A percentile compares a stretch with the other conserved stretches of the same genome.
phyloP scores from a whole-genome alignment of 768 basidiomycete genomes.

The Amanita polypyramis region DNA sequence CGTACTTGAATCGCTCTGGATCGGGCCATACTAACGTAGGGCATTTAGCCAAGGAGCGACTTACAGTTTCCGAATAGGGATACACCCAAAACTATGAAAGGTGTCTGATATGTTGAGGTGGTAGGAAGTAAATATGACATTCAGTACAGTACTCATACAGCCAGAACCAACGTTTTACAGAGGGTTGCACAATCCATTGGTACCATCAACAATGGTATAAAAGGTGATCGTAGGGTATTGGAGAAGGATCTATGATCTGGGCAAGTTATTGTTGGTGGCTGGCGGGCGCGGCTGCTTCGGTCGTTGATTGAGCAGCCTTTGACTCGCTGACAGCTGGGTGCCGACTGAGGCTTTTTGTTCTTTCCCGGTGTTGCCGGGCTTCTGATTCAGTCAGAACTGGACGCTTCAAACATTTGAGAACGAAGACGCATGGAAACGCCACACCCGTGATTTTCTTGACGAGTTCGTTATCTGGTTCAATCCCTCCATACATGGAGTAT shows the following conservation, averaged over 20 bases:
- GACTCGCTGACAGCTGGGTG: background rate
- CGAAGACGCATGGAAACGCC: conserved; percentile 47
- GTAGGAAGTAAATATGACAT: background rate
- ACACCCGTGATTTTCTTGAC: conserved; percentile 36
- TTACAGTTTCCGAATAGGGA: too few species aligned
- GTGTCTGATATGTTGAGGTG: too few species aligned
- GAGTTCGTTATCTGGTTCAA: conserved; percentile 33
- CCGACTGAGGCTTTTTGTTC: conserved; percentile 13
- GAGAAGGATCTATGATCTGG: too few species aligned
- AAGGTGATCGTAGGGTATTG: background rate
- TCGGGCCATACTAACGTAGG: background rate
- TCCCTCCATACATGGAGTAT: conserved; percentile 54
- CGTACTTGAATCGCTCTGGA: background rate
- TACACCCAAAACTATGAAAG: too few species aligned
- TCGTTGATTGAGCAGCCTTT: background rate
- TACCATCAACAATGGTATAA: background rate
- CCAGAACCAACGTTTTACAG: background rate
- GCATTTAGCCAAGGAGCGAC: background rate
- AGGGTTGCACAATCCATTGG: background rate
- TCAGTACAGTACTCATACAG: background rate
- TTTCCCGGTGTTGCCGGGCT: conserved; percentile 31
- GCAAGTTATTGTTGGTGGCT: background rate
- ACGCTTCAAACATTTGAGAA: conserved; percentile 39
- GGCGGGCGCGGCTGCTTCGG: background rate
- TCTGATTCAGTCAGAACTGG: conserved; percentile 42